Base-by-base conservation (phyloP, 768 basidiomycete genomes). In the Tulasnella sp. region DNA sequence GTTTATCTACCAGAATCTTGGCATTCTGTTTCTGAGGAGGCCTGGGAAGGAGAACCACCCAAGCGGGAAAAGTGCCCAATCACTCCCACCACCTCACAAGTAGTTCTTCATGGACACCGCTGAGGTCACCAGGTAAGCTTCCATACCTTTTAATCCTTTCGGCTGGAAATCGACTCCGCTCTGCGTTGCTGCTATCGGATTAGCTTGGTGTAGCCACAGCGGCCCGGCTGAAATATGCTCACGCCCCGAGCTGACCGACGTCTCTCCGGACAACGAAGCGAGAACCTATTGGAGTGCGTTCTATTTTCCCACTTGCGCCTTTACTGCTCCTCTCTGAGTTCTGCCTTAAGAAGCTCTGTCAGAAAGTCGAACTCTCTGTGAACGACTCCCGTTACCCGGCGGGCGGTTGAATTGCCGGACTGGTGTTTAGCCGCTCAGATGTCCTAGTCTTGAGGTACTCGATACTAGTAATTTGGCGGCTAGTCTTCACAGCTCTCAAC, bases 231-330 rank as follows among this genome's bases (percentile, higher is more conserved):
- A 24, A 28, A 20, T 46, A 14, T 46, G 58, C 28, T 22, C 58
- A n/a, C 24, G 58, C 9, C 58, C 58, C 58, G 58, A 60, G 58
- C 58, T n/a, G 4, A 28, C 58, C 58, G 58, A 60, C 58, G 20
- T 60, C 58, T 60, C 58, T 60, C 58, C 58, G 58, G 58, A 60
- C 58, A 22, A 22, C 58, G 28, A 60, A 60, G 58, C 58, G 9
- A 60, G n/a, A 60, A 60, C 16, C 28, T 60, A 24, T 9, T 60
- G 58, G 28, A 60, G 58, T 7, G 58, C 58, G 58, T 24, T 9
- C 58, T 22, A 60, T 60, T 60, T 60, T 60, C 58, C 58, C 58
- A 60, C 58, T 60, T 60, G 58, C 58, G 58, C 58, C 58, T 60
- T 60, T 60, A 60, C 5, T 60, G 58, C 58, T 60, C 24, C 58